Conservation (phyloP, 352 stramenopile species). For the Peronosclerospora sorghi region DNA sequence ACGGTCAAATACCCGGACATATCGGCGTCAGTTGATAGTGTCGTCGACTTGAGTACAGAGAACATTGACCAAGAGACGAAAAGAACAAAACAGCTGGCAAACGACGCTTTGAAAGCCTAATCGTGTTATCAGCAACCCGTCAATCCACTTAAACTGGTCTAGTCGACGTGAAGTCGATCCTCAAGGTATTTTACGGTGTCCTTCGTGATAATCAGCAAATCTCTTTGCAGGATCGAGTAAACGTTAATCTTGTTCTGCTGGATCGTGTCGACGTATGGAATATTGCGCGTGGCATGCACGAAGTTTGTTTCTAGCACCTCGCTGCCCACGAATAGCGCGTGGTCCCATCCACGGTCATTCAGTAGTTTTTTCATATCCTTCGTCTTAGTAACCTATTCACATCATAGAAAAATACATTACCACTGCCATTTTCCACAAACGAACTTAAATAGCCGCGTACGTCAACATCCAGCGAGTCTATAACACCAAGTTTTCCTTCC, state of each 20-base stretch:
- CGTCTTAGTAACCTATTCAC: slow-evolving; percentile 62
- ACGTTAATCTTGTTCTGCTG: slow-evolving; percentile 85
- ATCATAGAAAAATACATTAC: neutral
- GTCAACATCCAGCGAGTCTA: slow-evolving; percentile 66
- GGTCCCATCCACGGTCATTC: slow-evolving; percentile 66
- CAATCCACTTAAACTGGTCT: slow-evolving; percentile 10
- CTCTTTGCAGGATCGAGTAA: slow-evolving; percentile 85
- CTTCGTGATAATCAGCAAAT: slow-evolving; percentile 76
- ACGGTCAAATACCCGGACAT: slow-evolving; percentile 41
- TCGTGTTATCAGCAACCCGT: slow-evolving; percentile 8
- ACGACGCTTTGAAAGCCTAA: slow-evolving; percentile 1
- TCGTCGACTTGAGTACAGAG: slow-evolving; percentile 35
- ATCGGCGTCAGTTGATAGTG: slow-evolving; percentile 26
- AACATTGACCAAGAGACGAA: neutral
- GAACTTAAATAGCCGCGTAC: slow-evolving; percentile 21
- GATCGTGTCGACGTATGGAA: slow-evolving; percentile 74
- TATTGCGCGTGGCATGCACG: slow-evolving; percentile 71
- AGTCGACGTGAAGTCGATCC: slow-evolving; percentile 77
- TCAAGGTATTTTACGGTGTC: slow-evolving; percentile 84
- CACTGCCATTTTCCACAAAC: neutral
- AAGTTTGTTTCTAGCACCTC: slow-evolving; percentile 70
- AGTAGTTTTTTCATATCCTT: slow-evolving; percentile 83
- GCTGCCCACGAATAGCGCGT: slow-evolving; percentile 77
- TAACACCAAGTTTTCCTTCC: slow-evolving; percentile 76
- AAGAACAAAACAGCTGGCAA: neutral